Evolutionary conservation across 495 filamentous ascomycete species (phyloP), one percentile per base, ranked within the genome.

Genomic region (Trichocladium uniseriatum): DNA sequence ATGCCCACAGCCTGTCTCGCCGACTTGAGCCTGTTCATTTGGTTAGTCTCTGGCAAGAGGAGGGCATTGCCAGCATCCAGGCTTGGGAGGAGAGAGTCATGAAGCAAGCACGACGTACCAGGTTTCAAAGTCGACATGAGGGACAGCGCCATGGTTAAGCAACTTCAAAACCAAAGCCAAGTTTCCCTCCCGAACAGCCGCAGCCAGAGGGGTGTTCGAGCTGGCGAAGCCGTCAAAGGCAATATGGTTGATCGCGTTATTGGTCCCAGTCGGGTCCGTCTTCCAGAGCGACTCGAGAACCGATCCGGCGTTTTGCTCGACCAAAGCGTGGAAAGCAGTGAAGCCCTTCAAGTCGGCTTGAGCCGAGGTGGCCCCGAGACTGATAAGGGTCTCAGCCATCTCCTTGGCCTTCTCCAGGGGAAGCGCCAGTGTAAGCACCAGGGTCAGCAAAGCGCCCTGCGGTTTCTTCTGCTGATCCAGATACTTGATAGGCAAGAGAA

Each of bases 331-430:
- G 42, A 91, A 68, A 0, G 78, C 74, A 0, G 83, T 86, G 10
- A 65, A 58, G 0, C 77, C 70, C 28, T 72, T 62, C 20, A 72
- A 54, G 52, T 89, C 86, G 0, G 79, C 85, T 57, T 91, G 87
- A 1, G 82, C 79, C 34, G 78, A 79, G 1, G 82, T 84, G 8
- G 84, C 84, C 3, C 86, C 86, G 2, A 87, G 67, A 20, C 77
- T 70, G n/a, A 91, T 58, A 24, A 94, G 71, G 0, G 74, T 74
- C 49, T 69, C 64, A 1, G 70, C 71, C 73, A 87, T 87, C 6
- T 64, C 63, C 48, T 69, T 71, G 1, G 80, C 79, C 51, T 81
- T 76, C 6, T 83, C 76, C 9, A 71, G 46, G 0, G 79, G 77
- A 27, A 86, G 72, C 1, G 77, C 71, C 6, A 78, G 57, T 1